phyloP scores from a whole-genome alignment of 1,139 yeast genomes.

The Petasospora fabianii region DNA sequence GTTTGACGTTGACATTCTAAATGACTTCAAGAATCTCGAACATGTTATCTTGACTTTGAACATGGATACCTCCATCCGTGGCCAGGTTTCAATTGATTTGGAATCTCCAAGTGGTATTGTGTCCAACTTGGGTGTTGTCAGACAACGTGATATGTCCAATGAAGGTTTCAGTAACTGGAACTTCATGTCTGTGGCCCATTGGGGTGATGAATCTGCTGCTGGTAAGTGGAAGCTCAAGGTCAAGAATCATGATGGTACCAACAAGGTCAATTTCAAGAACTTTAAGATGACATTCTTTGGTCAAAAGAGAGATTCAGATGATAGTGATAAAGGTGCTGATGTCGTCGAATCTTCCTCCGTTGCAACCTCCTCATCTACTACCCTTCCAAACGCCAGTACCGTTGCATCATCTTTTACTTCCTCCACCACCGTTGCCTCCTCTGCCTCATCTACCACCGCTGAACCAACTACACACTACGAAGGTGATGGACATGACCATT shows the following conservation, averaged over 20 bases:
- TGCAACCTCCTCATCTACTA: constrained; percentile 1
- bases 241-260: constrained; percentile 37
- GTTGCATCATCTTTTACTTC: constrained; percentile 1
- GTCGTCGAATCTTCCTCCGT: constrained; percentile 1
- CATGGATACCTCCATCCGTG: constrained; percentile 63
- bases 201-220: constrained; percentile 77
- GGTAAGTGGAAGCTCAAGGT: constrained; percentile 86
- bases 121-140: constrained; percentile 72
- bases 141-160: constrained; percentile 53
- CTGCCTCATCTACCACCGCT: not conserved
- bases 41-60: constrained; percentile 83
- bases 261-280: constrained; percentile 48
- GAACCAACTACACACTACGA: constrained; percentile 7
- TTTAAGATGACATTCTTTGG: constrained; percentile 89
- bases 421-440: not conserved
- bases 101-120: constrained; percentile 71
- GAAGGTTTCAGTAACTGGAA: constrained; percentile 81
- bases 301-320: constrained; percentile 42
- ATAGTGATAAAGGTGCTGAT: constrained; percentile 17
- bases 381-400: constrained; percentile 6
- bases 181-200: constrained; percentile 96
- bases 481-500: constrained; percentile 15
- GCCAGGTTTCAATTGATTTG: constrained; percentile 63
- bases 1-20: constrained; percentile 45
- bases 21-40: constrained; percentile 70